Percentiles rank a stretch among this genome's conserved stretches.
Evolutionary conservation across 2,329 filamentous ascomycete species (phyloP).

Genomic region (Ceratocystis diversiconidia): DNA sequence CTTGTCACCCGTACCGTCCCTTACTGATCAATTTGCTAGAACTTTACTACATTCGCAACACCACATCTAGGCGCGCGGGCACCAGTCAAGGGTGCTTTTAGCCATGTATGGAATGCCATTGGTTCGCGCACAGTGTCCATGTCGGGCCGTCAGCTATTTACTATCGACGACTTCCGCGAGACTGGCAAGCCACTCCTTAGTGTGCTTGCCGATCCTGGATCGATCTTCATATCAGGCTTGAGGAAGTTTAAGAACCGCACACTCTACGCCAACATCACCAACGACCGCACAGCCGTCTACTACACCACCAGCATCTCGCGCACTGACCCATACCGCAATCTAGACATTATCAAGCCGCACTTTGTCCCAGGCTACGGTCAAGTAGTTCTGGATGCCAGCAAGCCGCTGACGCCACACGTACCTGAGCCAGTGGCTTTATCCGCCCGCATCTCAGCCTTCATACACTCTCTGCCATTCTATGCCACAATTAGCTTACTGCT

Average conservation of each 20-base stretch:
- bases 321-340: constrained; percentile 58
- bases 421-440: constrained; percentile 24
- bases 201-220: constrained; percentile 67
- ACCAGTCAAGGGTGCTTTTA: constrained; percentile 50
- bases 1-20: background rate
- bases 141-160: constrained; percentile 72
- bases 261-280: constrained; percentile 74
- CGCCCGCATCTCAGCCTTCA: constrained; percentile 28
- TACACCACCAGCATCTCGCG: constrained; percentile 70
- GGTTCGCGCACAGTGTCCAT: constrained; percentile 67
- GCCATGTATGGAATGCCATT: constrained; percentile 66
- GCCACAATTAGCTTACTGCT: constrained; percentile 55
- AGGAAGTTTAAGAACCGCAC: constrained; percentile 60
- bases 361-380: constrained; percentile 60
- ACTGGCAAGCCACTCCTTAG: constrained; percentile 68
- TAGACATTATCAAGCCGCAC: constrained; percentile 39
- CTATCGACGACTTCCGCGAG: constrained; percentile 70
- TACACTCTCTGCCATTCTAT: constrained; percentile 41
- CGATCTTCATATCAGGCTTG: constrained; percentile 72
- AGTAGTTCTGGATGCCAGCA: constrained; percentile 55
- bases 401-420: constrained; percentile 35
- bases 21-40: constrained; percentile 33
- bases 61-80: constrained; percentile 67
- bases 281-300: constrained; percentile 68
- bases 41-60: constrained; percentile 85